A percentile compares a stretch with the other conserved stretches of the same genome.
These are phyloP conservation scores for Potentilla sterilis DNA, from an alignment of 306 rosid species.

Conservation along the genomic window DNA sequence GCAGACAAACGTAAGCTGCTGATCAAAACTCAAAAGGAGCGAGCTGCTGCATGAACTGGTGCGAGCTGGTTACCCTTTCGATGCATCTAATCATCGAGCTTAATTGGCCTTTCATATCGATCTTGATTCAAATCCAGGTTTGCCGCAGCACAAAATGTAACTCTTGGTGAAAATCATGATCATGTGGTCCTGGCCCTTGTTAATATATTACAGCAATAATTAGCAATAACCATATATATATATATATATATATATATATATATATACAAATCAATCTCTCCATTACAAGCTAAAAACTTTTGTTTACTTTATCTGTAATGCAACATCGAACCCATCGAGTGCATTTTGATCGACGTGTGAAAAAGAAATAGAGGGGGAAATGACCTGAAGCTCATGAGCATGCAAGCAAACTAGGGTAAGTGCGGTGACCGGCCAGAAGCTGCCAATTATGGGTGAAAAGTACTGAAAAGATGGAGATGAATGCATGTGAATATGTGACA, in stretches of 20 bases:
- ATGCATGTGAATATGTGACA: not conserved
- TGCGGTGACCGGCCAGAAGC: not conserved
- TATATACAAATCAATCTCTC: not conserved
- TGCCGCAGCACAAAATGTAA: not conserved
- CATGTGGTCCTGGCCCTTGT: not conserved
- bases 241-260: not conserved
- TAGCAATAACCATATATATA: not conserved
- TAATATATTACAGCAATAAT: not conserved
- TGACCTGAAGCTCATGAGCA: not conserved
- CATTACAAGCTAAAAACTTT: not conserved
- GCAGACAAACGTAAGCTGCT: not conserved
- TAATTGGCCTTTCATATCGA: not conserved
- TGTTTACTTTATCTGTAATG: not conserved
- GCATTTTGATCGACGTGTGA: not conserved
- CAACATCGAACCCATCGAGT: not conserved
- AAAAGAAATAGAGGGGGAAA: not conserved
- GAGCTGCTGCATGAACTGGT: not conserved
- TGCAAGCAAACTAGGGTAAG: not conserved
- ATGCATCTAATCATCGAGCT: not conserved
- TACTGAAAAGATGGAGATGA: not conserved
- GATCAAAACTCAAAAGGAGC: not conserved
- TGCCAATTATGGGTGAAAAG: not conserved
- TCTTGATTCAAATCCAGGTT: not conserved
- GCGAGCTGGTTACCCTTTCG: not conserved
- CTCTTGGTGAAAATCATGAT: not conserved